Percentiles rank a stretch among this genome's conserved stretches.
Evolutionary conservation across 164 flowering plant genomes (phyloP).

Genomic region (Piper betle): DNA sequence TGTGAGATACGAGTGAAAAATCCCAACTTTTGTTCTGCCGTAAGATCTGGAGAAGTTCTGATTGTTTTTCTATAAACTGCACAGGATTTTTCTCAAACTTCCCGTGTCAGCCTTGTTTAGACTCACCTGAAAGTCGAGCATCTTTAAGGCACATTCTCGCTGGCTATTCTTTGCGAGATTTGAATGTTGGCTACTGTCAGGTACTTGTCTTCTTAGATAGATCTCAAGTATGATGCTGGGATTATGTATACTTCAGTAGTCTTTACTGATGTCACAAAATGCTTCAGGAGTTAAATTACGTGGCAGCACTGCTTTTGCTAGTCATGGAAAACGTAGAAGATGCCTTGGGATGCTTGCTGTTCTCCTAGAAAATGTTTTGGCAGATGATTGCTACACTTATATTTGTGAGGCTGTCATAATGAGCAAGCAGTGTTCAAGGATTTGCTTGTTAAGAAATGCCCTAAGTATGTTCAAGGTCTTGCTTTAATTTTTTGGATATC

Average conservation of each 20-base stretch:
- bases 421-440: slow-evolving; percentile 92
- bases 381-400: slow-evolving; percentile 79
- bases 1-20: too few relatives aligned
- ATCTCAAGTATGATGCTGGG: not conserved
- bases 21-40: too few relatives aligned
- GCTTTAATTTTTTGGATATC: not conserved
- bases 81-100: slow-evolving; percentile 90
- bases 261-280: not conserved
- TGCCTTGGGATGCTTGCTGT: slow-evolving; percentile 95
- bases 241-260: not conserved
- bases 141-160: slow-evolving; percentile 90
- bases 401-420: slow-evolving; percentile 92
- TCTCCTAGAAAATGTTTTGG: slow-evolving; percentile 80
- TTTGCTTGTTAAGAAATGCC: slow-evolving; percentile 64
- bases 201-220: slow-evolving; percentile 12
- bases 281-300: slow-evolving; percentile 88
- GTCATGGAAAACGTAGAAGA: slow-evolving; percentile 98
- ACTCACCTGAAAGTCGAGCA: slow-evolving; percentile 88
- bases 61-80: not conserved
- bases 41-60: not conserved
- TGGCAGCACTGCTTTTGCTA: slow-evolving; percentile 81
- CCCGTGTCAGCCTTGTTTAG: slow-evolving; percentile 97
- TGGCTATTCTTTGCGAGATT: slow-evolving; percentile 88
- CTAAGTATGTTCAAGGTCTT: slow-evolving; percentile 30
- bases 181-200: slow-evolving; percentile 97